phyloP scores from a whole-genome alignment of 2,329 filamentous ascomycete species.

The Fusarium tanahbumbuense region DNA sequence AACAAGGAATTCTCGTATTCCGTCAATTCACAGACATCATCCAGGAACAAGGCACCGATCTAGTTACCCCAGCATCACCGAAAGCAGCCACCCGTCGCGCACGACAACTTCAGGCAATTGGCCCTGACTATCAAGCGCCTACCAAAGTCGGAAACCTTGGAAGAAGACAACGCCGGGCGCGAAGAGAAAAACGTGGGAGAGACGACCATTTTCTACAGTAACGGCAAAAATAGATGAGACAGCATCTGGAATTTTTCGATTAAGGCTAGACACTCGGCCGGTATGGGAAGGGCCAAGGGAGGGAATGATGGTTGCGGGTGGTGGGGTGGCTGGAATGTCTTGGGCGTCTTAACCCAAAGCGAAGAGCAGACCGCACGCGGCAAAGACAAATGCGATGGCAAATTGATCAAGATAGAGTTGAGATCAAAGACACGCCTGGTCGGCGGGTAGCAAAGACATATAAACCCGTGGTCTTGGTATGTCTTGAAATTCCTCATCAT shows the following conservation, averaged over 20 bases:
- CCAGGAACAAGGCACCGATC: not conserved
- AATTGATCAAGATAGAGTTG: not conserved
- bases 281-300: not conserved
- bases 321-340: slow-evolving; percentile 38
- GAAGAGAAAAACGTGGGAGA: slow-evolving; percentile 1
- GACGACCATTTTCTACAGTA: too few relatives aligned
- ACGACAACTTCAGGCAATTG: slow-evolving; percentile 2
- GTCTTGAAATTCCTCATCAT: slow-evolving; percentile 1
- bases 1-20: not conserved
- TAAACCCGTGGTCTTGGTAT: slow-evolving; percentile 21
- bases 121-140: slow-evolving; percentile 24
- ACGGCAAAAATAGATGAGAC: not conserved
- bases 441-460: slow-evolving; percentile 2
- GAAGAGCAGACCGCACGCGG: slow-evolving; percentile 29
- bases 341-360: slow-evolving; percentile 15
- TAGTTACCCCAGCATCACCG: slow-evolving; percentile 5
- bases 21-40: not conserved
- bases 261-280: not conserved
- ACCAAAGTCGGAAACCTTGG: not conserved
- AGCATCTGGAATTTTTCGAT: not conserved
- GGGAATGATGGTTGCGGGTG: slow-evolving; percentile 32
- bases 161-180: not conserved
- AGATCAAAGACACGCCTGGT: not conserved
- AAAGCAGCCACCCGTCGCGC: slow-evolving; percentile 16
- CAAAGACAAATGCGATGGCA: not conserved